Conservation (phyloP, 495 filamentous ascomycete species). For the Clohesyomyces aquaticus region DNA sequence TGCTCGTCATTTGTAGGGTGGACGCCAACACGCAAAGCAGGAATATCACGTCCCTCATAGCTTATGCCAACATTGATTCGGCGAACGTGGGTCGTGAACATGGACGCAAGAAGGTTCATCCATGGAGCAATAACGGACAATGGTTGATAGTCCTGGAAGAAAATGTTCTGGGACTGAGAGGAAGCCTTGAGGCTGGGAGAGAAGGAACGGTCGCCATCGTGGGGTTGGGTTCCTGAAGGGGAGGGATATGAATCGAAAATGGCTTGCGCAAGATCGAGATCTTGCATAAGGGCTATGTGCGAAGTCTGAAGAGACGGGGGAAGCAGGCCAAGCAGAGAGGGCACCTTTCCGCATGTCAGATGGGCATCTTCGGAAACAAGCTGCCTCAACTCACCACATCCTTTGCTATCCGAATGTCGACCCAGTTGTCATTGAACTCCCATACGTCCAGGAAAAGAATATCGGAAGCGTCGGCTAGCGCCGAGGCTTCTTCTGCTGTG, state of each 20-base stretch:
- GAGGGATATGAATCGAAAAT: constrained; percentile 78
- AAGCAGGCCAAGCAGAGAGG: constrained; percentile 79
- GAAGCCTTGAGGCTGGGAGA: constrained; percentile 39
- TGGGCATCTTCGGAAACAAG: background rate
- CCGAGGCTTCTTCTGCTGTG: constrained; percentile 68
- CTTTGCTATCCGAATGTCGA: constrained; percentile 82
- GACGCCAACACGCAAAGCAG: constrained; percentile 77
- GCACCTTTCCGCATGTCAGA: constrained; percentile 54
- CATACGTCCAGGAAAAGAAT: constrained; percentile 87
- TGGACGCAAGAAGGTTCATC: constrained; percentile 85
- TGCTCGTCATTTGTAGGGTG: constrained; percentile 52
- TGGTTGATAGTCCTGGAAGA: constrained; percentile 88
- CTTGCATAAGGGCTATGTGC: constrained; percentile 76
- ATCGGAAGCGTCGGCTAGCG: constrained; percentile 72
- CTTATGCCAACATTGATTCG: constrained; percentile 77
- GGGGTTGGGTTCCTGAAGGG: constrained; percentile 30
- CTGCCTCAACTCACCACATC: constrained; percentile 63
- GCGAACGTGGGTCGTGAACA: constrained; percentile 79
- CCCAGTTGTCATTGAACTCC: constrained; percentile 78
- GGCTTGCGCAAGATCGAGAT: constrained; percentile 67
- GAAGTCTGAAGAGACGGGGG: constrained; percentile 73
- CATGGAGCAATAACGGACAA: constrained; percentile 77
- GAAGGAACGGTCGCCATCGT: constrained; percentile 34
- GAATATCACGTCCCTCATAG: constrained; percentile 85
- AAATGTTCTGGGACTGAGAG: constrained; percentile 57